Evolutionary conservation across 2,329 filamentous ascomycete genomes (phyloP), one percentile per base, ranked within the genome.

Genomic region (Dichotomopilus funicola): DNA sequence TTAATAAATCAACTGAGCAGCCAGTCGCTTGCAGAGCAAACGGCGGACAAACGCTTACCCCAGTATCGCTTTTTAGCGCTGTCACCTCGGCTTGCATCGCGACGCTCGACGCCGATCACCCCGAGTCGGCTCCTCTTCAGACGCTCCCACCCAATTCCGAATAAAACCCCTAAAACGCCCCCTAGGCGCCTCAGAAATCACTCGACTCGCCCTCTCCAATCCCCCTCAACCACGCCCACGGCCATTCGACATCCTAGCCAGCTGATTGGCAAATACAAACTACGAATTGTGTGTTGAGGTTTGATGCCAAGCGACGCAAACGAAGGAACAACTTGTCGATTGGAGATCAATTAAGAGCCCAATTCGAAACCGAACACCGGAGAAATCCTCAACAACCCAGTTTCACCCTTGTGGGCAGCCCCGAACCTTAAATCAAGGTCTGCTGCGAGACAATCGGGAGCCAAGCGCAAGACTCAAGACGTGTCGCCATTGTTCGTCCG

Each of bases 31-130:
- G 42, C 46, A 51, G 36, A 44, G 27, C 10, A 50, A 27, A 49
- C 49, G 50, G 37, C 19, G 19, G 19, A 27, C 19, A 27, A 27
- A 27, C 19, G 19, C 19, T 27, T 27, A 27, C 43, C 31, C 38
- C 40, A 41, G 44, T 27, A 5, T 33, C 6, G 3, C 41, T 13
- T 5, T 42, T 43, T 53, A n/a, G 36, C 45, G 33, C 46, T 41
- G 50, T 49, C 38, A 19, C 34, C 44, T 53, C 31, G 45, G 46
- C 37, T 40, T 27, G 36, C 38, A 41, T 47, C 52, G 43, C 48
- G 12, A 51, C 49, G 31, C 19, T 31, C 38, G 52, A 47, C 41
- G 52, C 49, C 46, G 45, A 58, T 55, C 56, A 34, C 36, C 19
- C 19, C 19, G 19, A 27, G 19, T 38, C 49, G 19, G 31, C 10